phyloP scores from a whole-genome alignment of 2,329 filamentous ascomycete genomes.

The Falciphora oryzae region DNA sequence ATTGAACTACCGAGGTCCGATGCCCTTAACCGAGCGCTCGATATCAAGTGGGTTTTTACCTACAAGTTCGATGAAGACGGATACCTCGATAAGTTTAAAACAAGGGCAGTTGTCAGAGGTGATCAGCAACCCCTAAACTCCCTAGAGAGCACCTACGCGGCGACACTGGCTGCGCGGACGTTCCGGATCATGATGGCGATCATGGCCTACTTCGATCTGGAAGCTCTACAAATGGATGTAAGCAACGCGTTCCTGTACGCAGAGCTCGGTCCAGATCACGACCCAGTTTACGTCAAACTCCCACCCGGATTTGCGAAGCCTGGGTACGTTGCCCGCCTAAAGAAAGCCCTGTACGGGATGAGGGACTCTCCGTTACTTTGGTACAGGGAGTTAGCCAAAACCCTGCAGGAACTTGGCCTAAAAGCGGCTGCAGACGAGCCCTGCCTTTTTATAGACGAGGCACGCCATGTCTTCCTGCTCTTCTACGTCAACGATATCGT shows the following conservation, averaged over 20 bases:
- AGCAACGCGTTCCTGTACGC: not conserved
- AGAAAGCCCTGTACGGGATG: no score
- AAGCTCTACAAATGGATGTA: not conserved
- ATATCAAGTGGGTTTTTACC: not conserved
- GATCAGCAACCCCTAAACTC: not conserved
- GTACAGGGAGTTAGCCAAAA: no score
- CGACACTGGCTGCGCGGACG: not conserved
- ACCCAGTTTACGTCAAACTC: not conserved
- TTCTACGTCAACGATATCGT: not conserved
- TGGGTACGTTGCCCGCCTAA: no score
- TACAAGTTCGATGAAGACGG: not conserved
- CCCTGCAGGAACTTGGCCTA: no score
- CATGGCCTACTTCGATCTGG: not conserved
- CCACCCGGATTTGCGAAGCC: not conserved
- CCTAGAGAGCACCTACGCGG: not conserved
- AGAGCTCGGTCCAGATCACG: not conserved
- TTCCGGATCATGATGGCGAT: not conserved
- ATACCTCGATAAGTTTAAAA: not conserved
- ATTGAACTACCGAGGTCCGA: not conserved
- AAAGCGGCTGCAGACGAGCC: not conserved
- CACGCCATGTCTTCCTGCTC: not conserved
- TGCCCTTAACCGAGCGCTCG: not conserved
- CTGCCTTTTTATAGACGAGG: not conserved
- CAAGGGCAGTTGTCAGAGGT: not conserved
- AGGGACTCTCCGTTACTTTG: no score